Conservation (phyloP, 1,284 basidiomycete genomes). For the Fomitopsis schrenkii region DNA sequence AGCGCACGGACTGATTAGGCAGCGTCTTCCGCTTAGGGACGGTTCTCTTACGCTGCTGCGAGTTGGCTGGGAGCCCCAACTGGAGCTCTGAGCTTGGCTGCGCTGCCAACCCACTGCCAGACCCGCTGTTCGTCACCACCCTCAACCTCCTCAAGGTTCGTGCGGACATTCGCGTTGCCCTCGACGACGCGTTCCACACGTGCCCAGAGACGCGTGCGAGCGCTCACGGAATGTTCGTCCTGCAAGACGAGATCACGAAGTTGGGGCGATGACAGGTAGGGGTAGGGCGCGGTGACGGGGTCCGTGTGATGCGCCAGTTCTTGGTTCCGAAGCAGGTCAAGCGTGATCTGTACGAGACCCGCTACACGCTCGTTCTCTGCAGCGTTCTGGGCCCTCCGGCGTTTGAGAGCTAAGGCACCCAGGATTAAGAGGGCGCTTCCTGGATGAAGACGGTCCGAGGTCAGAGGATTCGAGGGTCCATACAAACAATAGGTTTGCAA, state of each 20-base stretch:
- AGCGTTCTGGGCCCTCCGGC: conserved; percentile 46
- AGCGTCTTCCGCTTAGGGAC: not conserved
- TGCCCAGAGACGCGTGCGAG: conserved; percentile 77
- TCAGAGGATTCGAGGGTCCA: conserved; percentile 1
- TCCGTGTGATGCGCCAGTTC: conserved; percentile 85
- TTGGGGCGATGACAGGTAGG: conserved; percentile 86
- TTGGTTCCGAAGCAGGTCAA: conserved; percentile 82
- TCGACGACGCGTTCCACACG: conserved; percentile 88
- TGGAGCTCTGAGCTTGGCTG: conserved; percentile 26
- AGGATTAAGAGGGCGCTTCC: conserved; percentile 23
- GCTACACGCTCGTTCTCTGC: conserved; percentile 71
- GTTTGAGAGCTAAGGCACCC: conserved; percentile 23
- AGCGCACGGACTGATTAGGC: not conserved
- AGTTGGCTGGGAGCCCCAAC: conserved; percentile 15
- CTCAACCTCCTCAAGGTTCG: conserved; percentile 81
- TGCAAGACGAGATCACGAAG: conserved; percentile 88
- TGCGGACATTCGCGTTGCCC: conserved; percentile 91
- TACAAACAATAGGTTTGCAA: conserved; percentile 11
- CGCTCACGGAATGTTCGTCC: conserved; percentile 70
- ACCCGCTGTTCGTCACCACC: conserved; percentile 87
- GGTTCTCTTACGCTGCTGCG: conserved; percentile 15
- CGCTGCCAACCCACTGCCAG: conserved; percentile 76
- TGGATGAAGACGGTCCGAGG: conserved; percentile 10
- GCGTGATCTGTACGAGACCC: conserved; percentile 74
- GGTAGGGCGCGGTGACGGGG: conserved; percentile 71